A percentile compares a stretch with the other conserved stretches of the same genome.
Conservation (phyloP, 495 filamentous ascomycete genomes). For the Haplographium delicatum region DNA sequence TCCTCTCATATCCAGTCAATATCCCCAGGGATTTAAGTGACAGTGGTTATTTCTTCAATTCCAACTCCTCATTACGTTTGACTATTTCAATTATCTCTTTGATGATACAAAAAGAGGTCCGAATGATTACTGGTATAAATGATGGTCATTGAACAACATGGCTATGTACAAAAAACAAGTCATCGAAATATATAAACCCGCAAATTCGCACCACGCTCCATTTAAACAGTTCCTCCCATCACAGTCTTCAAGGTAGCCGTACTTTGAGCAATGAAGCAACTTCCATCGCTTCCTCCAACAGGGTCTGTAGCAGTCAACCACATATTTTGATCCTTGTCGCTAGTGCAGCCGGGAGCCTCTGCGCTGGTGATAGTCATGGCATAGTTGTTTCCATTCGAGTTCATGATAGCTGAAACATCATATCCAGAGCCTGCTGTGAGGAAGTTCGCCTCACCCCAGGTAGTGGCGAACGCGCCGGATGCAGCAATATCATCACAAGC, state of each 20-base stretch:
- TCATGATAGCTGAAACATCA: conserved; percentile 50
- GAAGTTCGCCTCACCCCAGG: conserved; percentile 54
- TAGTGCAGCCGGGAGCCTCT: conserved; percentile 19
- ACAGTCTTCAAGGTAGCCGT: conserved; percentile 12
- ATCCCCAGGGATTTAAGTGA: no score
- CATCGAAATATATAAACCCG: conserved; percentile 14
- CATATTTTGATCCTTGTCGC: conserved; percentile 16
- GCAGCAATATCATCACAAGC: conserved; percentile 32
- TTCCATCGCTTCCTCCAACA: conserved; percentile 19
- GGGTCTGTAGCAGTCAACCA: conserved; percentile 19
- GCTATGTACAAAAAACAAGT: conserved; percentile 16
- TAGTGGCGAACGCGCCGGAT: conserved; percentile 37
- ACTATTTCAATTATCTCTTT: no score
- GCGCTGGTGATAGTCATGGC: conserved; percentile 20
- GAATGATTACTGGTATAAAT: no score
- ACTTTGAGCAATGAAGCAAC: conserved; percentile 19
- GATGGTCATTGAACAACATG: no score
- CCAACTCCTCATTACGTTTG: no score
- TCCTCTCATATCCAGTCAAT: no score
- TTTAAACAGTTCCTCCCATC: conserved; percentile 22
- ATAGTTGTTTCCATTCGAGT: conserved; percentile 28
- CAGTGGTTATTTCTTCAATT: no score
- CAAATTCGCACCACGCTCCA: not conserved
- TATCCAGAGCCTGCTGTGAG: conserved; percentile 43
- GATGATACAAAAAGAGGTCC: no score